These are phyloP conservation scores for Pseudognaphalium luteoalbum DNA, from an alignment of 129 eudicot genomes.

Conservation along the genomic window DNA sequence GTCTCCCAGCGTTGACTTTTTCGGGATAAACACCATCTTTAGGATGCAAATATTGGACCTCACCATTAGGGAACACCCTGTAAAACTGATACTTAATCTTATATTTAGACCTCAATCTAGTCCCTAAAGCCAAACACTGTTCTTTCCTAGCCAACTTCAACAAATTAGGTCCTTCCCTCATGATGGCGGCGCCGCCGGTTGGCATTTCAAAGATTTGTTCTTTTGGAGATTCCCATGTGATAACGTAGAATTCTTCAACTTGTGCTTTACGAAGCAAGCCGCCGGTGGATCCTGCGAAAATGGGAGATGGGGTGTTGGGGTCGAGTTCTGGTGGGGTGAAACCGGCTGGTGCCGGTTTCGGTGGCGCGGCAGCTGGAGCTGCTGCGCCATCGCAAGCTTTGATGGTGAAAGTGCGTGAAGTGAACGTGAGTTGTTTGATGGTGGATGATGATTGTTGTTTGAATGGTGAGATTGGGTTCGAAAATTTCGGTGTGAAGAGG, in stretches of 20 bases:
- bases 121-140: constrained; percentile 95
- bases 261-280: constrained; percentile 91
- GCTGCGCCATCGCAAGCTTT: constrained; percentile 29
- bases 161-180: constrained; percentile 91
- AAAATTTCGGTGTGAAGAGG: constrained; percentile 70
- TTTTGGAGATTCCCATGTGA: constrained; percentile 96
- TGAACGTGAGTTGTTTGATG: constrained; percentile 42
- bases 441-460: constrained; percentile 42
- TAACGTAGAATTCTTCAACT: constrained; percentile 95
- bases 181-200: constrained; percentile 95
- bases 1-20: constrained; percentile 85
- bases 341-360: constrained; percentile 59
- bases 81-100: constrained; percentile 93
- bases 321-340: constrained; percentile 97
- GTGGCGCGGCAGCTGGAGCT: constrained; percentile 22
- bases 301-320: constrained; percentile 96
- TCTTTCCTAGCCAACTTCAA: constrained; percentile 90
- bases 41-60: constrained; percentile 95
- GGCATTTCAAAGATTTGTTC: constrained; percentile 99
- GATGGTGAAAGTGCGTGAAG: constrained; percentile 48
- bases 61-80: constrained; percentile 95
- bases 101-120: constrained; percentile 89
- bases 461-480: constrained; percentile 51
- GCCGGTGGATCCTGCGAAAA: constrained; percentile 93
- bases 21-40: constrained; percentile 98